Evolutionary conservation across 2,329 filamentous ascomycete genomes (phyloP), one percentile per base, ranked within the genome.

Genomic region (Penicillium aurantiogriseum): DNA sequence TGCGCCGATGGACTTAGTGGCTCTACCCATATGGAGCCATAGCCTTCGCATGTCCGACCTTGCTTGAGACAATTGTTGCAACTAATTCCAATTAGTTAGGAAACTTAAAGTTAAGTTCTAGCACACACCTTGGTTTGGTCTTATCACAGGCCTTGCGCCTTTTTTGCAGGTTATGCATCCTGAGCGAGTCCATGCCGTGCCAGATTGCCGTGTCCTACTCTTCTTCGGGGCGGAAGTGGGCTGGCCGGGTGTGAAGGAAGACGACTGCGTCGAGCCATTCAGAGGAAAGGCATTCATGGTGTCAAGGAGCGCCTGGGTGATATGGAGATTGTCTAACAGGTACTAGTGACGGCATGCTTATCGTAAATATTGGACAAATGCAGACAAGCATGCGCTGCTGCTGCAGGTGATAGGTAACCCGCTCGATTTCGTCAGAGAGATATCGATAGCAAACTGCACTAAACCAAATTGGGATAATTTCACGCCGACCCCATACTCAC

Each of bases 111-210:
- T 29, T 9, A 36, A 29, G 6, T 19, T n/a, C 31, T 39, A 21
- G 8, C 4, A 51, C 51, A 2, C 62, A 75, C 73, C 65, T 69
- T 21, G 73, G 73, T 53, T 74, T 75, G 23, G 69, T 59, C 62
- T 75, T 73, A 57, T 76, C 73, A 38, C 73, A 76, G 38, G 70
- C 68, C 58, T 76, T 76, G 31, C 72, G 68, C 38, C 73, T 69
- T 53, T 64, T 55, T 76, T 76, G 60, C 73, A 76, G 3, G 73
- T 76, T n/a, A 75, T 53, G 46, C 73, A 76, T n/a, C 72, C 73
- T 3, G 72, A 74, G 13, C 73, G 71, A 60, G 71, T 73, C 73
- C 73, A 76, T 56, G 65, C 66, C 8, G 64, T 67, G 19, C 71
- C 68, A 15, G 65, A 58, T 47, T 65, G 62, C n/a, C 66, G 66